Conservation (phyloP, 139 green algal species). For the Spirogloea muscicola region DNA sequence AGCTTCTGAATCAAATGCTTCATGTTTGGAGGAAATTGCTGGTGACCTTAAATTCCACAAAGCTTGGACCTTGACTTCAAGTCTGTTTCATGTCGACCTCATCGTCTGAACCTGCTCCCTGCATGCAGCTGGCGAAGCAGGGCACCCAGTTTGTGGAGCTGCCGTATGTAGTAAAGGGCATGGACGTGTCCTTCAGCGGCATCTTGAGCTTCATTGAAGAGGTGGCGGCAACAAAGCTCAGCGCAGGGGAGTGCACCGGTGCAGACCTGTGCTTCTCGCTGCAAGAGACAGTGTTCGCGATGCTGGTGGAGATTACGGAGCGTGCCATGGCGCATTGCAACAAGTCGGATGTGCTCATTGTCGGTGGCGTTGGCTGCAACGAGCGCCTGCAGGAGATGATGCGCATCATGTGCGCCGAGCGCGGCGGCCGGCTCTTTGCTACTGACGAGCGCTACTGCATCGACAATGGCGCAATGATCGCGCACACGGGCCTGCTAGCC, state of each 20-base stretch:
- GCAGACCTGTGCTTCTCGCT: slow-evolving; percentile 86
- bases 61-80: no score
- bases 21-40: no score
- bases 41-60: no score
- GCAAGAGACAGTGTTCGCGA: slow-evolving; percentile 88
- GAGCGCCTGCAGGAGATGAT: slow-evolving; percentile 81
- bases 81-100: no score
- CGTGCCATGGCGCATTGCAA: slow-evolving; percentile 81
- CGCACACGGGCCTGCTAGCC: slow-evolving; percentile 77
- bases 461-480: slow-evolving; percentile 95
- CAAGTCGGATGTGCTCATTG: slow-evolving; percentile 76
- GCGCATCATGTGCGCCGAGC: slow-evolving; percentile 59
- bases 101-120: no score
- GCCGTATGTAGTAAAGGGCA: slow-evolving; percentile 89
- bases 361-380: slow-evolving; percentile 91
- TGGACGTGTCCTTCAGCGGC: slow-evolving; percentile 90
- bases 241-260: slow-evolving; percentile 59
- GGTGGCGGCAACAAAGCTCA: slow-evolving; percentile 10
- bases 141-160: slow-evolving; percentile 69
- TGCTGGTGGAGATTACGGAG: slow-evolving; percentile 93
- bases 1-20: no score
- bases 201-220: slow-evolving; percentile 71
- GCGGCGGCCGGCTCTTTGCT: slow-evolving; percentile 64
- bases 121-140: slow-evolving; percentile 65
- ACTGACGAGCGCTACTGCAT: slow-evolving; percentile 82